These are phyloP conservation scores for Xylaria sp. DNA, from an alignment of 2,329 filamentous ascomycete genomes.

Conservation along the genomic window DNA sequence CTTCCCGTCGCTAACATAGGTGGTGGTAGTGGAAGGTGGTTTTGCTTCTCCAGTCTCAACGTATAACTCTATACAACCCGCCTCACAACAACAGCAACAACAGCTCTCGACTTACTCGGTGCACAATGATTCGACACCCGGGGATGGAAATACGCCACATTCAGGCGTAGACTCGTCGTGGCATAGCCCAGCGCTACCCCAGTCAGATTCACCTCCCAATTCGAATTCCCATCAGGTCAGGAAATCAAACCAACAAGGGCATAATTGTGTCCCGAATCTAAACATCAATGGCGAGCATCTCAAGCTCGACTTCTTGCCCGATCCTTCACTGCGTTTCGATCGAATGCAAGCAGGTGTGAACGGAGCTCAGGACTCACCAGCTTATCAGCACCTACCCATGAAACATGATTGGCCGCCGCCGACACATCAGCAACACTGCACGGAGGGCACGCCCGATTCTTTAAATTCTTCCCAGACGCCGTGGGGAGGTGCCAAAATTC, in stretches of 20 bases:
- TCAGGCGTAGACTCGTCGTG: slow-evolving; percentile 46
- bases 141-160: slow-evolving; percentile 53
- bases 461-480: slow-evolving; percentile 13
- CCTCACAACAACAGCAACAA: slow-evolving; percentile 36
- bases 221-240: slow-evolving; percentile 47
- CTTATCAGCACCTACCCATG: slow-evolving; percentile 60
- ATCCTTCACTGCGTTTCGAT: slow-evolving; percentile 64
- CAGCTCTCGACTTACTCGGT: slow-evolving; percentile 47
- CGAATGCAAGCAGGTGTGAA: slow-evolving; percentile 63
- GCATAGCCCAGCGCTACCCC: slow-evolving; percentile 46
- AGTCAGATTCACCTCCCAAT: slow-evolving; percentile 42
- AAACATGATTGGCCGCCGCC: slow-evolving; percentile 59
- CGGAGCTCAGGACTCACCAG: slow-evolving; percentile 58
- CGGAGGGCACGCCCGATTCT: slow-evolving; percentile 34
- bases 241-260: slow-evolving; percentile 58
- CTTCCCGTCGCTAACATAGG: slow-evolving; percentile 25
- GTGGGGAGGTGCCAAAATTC: slow-evolving; percentile 43
- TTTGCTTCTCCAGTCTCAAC: slow-evolving; percentile 47
- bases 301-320: slow-evolving; percentile 78
- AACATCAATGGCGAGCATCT: slow-evolving; percentile 72
- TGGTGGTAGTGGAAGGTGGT: slow-evolving; percentile 46
- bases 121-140: slow-evolving; percentile 53
- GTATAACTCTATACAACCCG: slow-evolving; percentile 38
- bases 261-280: slow-evolving; percentile 63
- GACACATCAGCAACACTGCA: slow-evolving; percentile 20